These are phyloP conservation scores for Mollisia scopiformis DNA, from an alignment of 2,329 filamentous ascomycete genomes.

Conservation along the genomic window DNA sequence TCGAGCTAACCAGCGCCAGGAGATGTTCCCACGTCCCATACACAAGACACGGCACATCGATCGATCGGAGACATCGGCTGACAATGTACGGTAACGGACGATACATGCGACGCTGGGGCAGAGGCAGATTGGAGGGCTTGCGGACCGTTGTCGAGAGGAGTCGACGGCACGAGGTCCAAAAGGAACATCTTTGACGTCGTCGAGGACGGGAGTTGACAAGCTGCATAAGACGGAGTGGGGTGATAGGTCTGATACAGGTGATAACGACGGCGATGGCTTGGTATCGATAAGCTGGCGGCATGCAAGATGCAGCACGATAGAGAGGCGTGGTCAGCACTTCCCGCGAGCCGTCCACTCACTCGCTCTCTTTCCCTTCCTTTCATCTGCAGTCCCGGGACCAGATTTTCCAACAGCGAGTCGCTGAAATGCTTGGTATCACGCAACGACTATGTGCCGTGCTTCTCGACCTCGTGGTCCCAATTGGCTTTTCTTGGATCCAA, in stretches of 20 bases:
- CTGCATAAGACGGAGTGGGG: neutral
- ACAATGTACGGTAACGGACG: neutral
- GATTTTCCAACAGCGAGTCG: constrained; percentile 1
- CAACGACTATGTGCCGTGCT: neutral
- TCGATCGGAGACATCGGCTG: constrained; percentile 3
- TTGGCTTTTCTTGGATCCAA: neutral
- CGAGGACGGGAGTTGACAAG: neutral
- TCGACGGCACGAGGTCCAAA: neutral
- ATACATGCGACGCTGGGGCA: neutral
- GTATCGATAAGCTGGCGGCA: constrained; percentile 17
- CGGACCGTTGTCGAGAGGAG: constrained; percentile 2
- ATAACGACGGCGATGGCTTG: constrained; percentile 9
- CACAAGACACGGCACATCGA: neutral
- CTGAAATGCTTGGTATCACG: neutral
- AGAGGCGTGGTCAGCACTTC: neutral
- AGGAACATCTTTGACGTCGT: constrained; percentile 1
- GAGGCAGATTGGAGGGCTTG: neutral
- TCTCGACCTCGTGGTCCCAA: neutral
- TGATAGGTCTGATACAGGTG: neutral
- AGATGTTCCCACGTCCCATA: neutral
- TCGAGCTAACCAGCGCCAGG: neutral
- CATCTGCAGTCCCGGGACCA: neutral
- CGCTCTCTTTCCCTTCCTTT: no score
- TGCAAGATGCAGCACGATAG: constrained; percentile 7
- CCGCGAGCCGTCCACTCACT: neutral